These are phyloP conservation scores for Colletotrichum noveboracense DNA, from an alignment of 2,329 filamentous ascomycete species.

Conservation along the genomic window DNA sequence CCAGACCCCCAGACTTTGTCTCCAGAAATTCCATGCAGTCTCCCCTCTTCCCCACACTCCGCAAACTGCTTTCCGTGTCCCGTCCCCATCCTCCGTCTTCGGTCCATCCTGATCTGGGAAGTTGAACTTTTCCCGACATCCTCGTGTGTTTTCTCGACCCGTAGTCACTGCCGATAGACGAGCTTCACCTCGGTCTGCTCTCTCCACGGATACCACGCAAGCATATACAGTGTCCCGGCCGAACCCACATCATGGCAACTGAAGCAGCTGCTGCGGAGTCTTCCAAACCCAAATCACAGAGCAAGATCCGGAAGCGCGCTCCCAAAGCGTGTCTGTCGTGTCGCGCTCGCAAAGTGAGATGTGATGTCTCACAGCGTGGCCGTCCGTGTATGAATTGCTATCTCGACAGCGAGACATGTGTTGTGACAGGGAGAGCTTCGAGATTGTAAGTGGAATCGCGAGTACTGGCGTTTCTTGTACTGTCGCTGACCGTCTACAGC, in stretches of 20 bases:
- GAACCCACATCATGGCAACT: constrained; percentile 12
- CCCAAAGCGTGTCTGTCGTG: constrained; percentile 58
- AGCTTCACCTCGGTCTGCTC: constrained; percentile 5
- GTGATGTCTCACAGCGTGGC: constrained; percentile 54
- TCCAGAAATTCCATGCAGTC: neutral
- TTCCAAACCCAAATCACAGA: constrained; percentile 33
- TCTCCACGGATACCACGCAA: neutral
- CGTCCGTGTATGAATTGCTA: constrained; percentile 58
- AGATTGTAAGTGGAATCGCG: constrained; percentile 37
- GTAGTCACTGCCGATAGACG: neutral
- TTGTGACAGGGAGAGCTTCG: constrained; percentile 44
- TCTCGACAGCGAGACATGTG: constrained; percentile 51
- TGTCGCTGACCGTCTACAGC: constrained; percentile 21
- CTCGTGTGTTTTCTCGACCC: constrained; percentile 11
- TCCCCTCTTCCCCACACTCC: constrained; percentile 28
- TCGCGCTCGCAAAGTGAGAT: constrained; percentile 55
- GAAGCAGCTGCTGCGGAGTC: constrained; percentile 25
- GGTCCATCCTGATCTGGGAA: constrained; percentile 2
- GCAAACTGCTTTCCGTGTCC: constrained; percentile 19
- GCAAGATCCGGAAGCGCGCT: constrained; percentile 49
- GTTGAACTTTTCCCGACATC: neutral
- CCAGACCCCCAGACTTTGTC: constrained; percentile 6
- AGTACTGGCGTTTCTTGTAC: neutral
- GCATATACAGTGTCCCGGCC: neutral
- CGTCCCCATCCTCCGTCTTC: constrained; percentile 5